A percentile compares a stretch with the other conserved stretches of the same genome.
Conservation (phyloP, 495 filamentous ascomycete species). For the Letharia columbiana region DNA sequence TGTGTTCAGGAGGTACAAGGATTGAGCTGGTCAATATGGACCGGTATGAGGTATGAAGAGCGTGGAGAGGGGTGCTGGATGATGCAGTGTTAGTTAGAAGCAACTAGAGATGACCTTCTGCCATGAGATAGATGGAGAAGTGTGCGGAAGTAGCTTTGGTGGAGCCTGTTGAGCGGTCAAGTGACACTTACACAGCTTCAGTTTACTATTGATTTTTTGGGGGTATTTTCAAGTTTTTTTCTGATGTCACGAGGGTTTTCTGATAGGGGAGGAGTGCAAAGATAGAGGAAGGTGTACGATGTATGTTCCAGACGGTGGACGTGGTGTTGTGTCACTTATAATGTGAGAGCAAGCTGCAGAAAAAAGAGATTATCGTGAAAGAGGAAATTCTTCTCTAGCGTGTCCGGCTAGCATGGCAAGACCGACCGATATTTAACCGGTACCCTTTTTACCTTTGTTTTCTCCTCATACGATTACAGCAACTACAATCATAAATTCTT, state of each 20-base stretch:
- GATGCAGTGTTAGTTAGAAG: background rate
- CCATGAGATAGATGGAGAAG: background rate
- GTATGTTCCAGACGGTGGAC: constrained; percentile 11
- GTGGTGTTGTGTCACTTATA: background rate
- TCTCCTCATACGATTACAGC: background rate
- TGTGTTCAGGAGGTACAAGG: constrained; percentile 8
- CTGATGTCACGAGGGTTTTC: constrained; percentile 31
- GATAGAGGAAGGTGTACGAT: constrained; percentile 11
- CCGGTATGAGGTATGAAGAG: background rate
- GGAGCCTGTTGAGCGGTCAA: background rate
- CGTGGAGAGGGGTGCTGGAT: background rate
- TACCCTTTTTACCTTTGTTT: background rate
- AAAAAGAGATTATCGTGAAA: constrained; percentile 18
- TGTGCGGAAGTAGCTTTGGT: constrained; percentile 1
- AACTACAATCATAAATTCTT: background rate
- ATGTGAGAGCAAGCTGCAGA: background rate
- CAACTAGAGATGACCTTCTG: background rate
- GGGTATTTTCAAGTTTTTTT: constrained; percentile 48
- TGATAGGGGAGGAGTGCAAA: constrained; percentile 24
- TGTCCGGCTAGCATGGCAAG: constrained; percentile 8
- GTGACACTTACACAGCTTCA: constrained; percentile 24
- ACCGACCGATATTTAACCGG: constrained; percentile 12
- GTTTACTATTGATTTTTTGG: constrained; percentile 27
- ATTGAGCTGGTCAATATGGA: background rate
- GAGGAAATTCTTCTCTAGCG: constrained; percentile 15